phyloP scores from a whole-genome alignment of 78 protist species.

The Dictyostelium discoideum region DNA sequence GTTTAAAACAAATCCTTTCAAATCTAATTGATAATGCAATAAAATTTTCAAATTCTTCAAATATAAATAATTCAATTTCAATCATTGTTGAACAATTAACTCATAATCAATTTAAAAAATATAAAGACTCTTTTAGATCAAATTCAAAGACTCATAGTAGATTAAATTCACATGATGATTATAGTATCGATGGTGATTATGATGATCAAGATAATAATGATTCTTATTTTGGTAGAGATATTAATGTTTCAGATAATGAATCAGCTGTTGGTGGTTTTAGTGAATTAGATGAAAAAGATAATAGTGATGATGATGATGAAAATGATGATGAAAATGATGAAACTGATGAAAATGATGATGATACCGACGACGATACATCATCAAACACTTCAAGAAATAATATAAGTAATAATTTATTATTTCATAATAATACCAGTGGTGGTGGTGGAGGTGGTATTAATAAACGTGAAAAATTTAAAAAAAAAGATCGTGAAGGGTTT shows the following conservation, averaged over 20 bases:
- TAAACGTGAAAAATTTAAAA: no score
- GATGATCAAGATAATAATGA: not conserved
- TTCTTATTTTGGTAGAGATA: not conserved
- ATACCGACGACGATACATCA: not conserved
- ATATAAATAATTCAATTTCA: not conserved
- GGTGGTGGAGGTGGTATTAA: no score
- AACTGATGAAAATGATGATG: not conserved
- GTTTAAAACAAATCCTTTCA: slow-evolving; percentile 42
- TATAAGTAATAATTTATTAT: not conserved
- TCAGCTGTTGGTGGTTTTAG: not conserved
- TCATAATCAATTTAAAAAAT: not conserved
- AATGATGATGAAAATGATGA: not conserved
- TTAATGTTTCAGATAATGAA: not conserved
- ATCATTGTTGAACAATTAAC: not conserved
- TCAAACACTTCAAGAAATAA: not conserved
- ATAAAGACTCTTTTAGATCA: not conserved
- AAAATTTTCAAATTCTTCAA: slow-evolving; percentile 45
- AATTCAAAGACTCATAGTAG: not conserved
- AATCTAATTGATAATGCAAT: slow-evolving; percentile 52
- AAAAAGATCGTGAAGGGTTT: not conserved
- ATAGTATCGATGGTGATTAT: not conserved
- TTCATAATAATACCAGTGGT: not conserved
- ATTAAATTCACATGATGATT: slow-evolving; percentile 12
- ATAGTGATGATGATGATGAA: not conserved
- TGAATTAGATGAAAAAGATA: not conserved